Conservation (phyloP, 306 rosid genomes). For the Amphicarpaea edgeworthii region DNA sequence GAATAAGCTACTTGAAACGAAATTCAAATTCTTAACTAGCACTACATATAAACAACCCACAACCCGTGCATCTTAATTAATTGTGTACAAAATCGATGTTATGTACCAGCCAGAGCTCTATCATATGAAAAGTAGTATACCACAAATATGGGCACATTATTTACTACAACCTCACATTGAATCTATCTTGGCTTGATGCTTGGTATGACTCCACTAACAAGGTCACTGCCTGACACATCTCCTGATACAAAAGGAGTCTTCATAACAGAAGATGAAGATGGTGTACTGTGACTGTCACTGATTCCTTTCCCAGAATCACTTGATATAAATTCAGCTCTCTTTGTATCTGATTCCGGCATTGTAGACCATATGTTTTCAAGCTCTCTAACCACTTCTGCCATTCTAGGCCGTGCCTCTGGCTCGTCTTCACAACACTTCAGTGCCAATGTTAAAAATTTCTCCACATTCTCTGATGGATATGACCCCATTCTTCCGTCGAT, state of each 20-base stretch:
- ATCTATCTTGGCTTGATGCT: constrained; percentile 81
- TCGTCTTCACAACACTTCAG: constrained; percentile 76
- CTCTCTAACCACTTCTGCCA: constrained; percentile 84
- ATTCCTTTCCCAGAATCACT: constrained; percentile 54
- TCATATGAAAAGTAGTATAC: constrained; percentile 22
- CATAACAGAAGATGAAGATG: constrained; percentile 67
- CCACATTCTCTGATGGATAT: constrained; percentile 76
- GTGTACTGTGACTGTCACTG: constrained; percentile 26
- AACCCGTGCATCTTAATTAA: not conserved
- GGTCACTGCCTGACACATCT: constrained; percentile 84
- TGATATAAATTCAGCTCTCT: constrained; percentile 34
- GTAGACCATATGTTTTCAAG: constrained; percentile 75
- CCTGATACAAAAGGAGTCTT: constrained; percentile 63
- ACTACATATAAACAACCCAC: constrained; percentile 28
- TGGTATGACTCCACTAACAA: constrained; percentile 80
- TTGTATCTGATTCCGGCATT: constrained; percentile 69
- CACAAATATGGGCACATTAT: constrained; percentile 26
- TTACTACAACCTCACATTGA: constrained; percentile 5
- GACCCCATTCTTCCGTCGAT: constrained; percentile 84
- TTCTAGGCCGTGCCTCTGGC: constrained; percentile 80
- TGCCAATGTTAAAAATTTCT: constrained; percentile 72
- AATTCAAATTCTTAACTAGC: not conserved
- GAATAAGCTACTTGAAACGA: not conserved
- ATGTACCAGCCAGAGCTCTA: constrained; percentile 36
- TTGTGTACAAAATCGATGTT: constrained; percentile 38